Evolutionary conservation across 2,329 filamentous ascomycete genomes (phyloP).

Genomic region (Fusarium albosuccineum): DNA sequence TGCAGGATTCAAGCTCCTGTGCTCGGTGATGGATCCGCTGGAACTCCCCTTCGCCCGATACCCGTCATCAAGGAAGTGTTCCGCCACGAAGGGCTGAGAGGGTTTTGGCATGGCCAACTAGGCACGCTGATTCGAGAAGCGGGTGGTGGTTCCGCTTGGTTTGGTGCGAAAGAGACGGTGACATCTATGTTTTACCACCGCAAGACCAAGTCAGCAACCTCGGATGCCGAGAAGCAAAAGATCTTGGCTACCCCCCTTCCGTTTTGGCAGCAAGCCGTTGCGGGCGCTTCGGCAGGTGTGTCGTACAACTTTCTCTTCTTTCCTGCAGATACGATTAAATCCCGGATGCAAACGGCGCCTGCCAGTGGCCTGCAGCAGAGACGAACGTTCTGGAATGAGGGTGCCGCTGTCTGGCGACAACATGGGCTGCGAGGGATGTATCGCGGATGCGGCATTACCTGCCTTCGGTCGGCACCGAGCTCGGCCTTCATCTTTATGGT

Average conservation of each 20-base stretch:
- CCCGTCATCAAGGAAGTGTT: conserved; percentile 84
- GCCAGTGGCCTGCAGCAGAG: conserved; percentile 67
- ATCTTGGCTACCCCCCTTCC: conserved; percentile 71
- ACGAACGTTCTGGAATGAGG: conserved; percentile 79
- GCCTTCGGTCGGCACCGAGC: conserved; percentile 87
- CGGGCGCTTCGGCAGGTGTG: conserved; percentile 90
- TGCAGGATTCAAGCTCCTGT: conserved; percentile 93
- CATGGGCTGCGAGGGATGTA: conserved; percentile 89
- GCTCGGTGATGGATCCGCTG: conserved; percentile 56
- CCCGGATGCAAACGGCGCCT: conserved; percentile 92
- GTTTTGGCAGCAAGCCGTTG: conserved; percentile 87
- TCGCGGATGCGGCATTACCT: conserved; percentile 94
- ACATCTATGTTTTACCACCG: conserved; percentile 76
- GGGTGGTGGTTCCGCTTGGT: conserved; percentile 95
- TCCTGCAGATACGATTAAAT: conserved; percentile 97
- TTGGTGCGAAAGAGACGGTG: conserved; percentile 88
- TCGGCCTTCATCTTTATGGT: conserved; percentile 99
- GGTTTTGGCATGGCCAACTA: conserved; percentile 96
- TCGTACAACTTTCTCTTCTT: conserved; percentile 98
- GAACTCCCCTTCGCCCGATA: conserved; percentile 71
- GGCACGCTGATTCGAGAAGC: conserved; percentile 95
- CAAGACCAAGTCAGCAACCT: conserved; percentile 59
- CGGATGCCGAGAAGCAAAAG: conserved; percentile 56
- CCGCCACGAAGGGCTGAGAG: conserved; percentile 81
- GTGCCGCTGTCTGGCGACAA: conserved; percentile 80